Conservation (phyloP, 148 eudicot species). For the Fagopyrum tataricum region DNA sequence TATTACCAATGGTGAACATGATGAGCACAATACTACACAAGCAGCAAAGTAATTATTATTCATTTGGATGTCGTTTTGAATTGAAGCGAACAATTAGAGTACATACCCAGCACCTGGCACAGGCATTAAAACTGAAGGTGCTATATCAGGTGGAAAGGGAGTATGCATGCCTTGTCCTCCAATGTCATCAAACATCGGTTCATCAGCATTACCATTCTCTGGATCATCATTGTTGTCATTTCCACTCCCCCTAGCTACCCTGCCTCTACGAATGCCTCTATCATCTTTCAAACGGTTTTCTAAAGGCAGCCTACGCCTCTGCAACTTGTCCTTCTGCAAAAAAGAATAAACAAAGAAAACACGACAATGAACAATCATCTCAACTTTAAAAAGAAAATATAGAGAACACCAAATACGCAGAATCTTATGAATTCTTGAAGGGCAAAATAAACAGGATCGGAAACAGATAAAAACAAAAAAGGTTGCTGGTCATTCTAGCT, state of each 20-base stretch:
- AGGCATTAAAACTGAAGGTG: constrained; percentile 89
- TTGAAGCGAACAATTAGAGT: background rate
- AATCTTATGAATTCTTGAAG: no score
- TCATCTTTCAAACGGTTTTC: constrained; percentile 73
- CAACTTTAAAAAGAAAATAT: background rate
- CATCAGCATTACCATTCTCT: constrained; percentile 69
- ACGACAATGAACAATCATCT: no score
- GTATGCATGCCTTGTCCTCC: constrained; percentile 73
- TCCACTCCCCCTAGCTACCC: constrained; percentile 53
- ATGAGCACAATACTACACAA: background rate
- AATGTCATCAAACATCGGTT: constrained; percentile 62
- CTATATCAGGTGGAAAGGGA: constrained; percentile 69
- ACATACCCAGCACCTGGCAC: constrained; percentile 98
- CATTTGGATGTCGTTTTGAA: background rate
- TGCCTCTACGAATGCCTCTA: constrained; percentile 60
- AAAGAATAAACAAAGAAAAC: constrained; percentile 2
- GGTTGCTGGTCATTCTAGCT: no score
- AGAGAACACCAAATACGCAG: background rate
- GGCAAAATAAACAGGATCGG: no score
- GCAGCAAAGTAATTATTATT: background rate
- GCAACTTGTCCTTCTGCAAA: constrained; percentile 69
- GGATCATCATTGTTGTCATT: constrained; percentile 49
- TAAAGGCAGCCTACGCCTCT: constrained; percentile 58
- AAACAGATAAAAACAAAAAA: no score
- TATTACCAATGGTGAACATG: background rate